These are phyloP conservation scores for Aspergillus cavernicola DNA, from an alignment of 495 filamentous ascomycete species.

Conservation along the genomic window DNA sequence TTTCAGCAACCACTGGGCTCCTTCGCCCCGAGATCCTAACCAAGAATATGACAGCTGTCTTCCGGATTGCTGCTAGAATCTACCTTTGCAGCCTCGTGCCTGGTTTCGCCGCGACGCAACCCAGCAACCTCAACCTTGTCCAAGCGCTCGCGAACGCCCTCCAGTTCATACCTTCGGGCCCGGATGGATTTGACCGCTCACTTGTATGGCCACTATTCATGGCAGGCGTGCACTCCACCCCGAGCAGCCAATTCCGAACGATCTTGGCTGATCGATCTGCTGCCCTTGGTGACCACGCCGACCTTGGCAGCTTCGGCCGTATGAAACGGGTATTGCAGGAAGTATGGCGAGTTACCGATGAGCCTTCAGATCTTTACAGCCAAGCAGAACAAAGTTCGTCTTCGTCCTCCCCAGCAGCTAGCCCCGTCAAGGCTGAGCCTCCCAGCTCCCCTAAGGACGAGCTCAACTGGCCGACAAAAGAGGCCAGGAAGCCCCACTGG, in stretches of 20 bases:
- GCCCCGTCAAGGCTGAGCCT: conserved; percentile 22
- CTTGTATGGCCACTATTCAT: conserved; percentile 92
- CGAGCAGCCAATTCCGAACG: conserved; percentile 66
- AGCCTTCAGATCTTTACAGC: conserved; percentile 22
- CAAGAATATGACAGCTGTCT: conserved; percentile 82
- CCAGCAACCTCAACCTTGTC: conserved; percentile 68
- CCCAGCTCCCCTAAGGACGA: conserved; percentile 18
- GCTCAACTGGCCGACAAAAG: conserved; percentile 11
- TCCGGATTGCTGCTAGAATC: conserved; percentile 88
- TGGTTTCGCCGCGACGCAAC: conserved; percentile 69
- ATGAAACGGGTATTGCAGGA: conserved; percentile 75
- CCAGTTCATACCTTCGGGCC: conserved; percentile 74
- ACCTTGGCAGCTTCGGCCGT: conserved; percentile 82
- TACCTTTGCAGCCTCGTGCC: conserved; percentile 94
- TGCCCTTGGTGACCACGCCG: conserved; percentile 68
- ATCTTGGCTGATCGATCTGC: conserved; percentile 69
- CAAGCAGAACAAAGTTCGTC: conserved; percentile 26
- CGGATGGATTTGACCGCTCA: conserved; percentile 80
- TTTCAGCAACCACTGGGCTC: conserved; percentile 57
- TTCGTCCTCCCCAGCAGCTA: conserved; percentile 5
- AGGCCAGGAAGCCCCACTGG: conserved; percentile 62
- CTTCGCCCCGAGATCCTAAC: conserved; percentile 76
- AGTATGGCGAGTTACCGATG: conserved; percentile 74
- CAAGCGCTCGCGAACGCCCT: conserved; percentile 67
- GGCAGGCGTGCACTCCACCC: conserved; percentile 68